Conservation (phyloP, 177 flowering plant genomes). For the Telopea speciosissima region DNA sequence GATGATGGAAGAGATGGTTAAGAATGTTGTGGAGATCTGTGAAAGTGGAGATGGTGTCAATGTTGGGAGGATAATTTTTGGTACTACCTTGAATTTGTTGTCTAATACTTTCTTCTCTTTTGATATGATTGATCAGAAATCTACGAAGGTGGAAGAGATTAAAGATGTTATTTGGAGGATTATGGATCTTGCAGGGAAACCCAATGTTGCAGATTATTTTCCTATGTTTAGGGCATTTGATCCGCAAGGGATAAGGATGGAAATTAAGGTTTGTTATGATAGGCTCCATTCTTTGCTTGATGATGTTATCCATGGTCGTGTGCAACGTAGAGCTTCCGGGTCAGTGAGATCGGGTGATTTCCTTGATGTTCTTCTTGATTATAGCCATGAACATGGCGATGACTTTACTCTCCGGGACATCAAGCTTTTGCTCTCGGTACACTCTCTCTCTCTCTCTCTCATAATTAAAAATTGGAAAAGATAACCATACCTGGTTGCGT, state of each 20-base stretch:
- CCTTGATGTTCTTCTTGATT: background rate
- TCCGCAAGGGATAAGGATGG: background rate
- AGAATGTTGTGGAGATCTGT: conserved; percentile 1
- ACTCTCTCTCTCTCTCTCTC: background rate
- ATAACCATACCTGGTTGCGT: no score
- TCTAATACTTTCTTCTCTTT: background rate
- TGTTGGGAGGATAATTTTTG: conserved; percentile 1
- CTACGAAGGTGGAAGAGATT: background rate
- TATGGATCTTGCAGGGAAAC: background rate
- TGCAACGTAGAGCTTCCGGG: background rate
- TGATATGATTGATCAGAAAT: background rate
- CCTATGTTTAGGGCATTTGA: background rate
- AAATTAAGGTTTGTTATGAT: background rate
- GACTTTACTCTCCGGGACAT: background rate
- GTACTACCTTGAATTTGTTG: background rate
- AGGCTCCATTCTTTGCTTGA: background rate
- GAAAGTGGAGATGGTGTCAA: background rate
- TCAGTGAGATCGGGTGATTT: background rate
- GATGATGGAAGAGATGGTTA: conserved; percentile 16
- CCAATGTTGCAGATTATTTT: conserved; percentile 3
- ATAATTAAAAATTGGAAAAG: no score
- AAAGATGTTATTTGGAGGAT: background rate
- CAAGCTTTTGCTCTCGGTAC: background rate
- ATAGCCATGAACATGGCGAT: background rate
- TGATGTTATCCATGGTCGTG: background rate